Evolutionary conservation across 169 alveolate species (phyloP).

Genomic region (Cryptosporidium xiaoi): DNA sequence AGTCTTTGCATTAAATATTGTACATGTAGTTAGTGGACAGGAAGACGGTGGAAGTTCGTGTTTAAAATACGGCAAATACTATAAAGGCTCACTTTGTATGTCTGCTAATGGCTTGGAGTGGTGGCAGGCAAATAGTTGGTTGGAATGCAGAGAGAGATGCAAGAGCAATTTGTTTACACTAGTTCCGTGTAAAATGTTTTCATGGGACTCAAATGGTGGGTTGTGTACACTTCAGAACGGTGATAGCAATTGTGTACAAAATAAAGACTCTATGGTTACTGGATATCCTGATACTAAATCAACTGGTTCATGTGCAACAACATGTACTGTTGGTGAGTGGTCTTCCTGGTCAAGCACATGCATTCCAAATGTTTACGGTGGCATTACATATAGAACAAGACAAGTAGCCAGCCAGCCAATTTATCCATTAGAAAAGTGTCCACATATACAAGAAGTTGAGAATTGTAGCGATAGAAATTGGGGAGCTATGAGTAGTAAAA

Average conservation of each 20-base stretch:
- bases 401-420: conserved; percentile 13
- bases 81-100: conserved; percentile 18
- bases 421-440: conserved; percentile 64
- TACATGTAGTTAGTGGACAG: too few relatives aligned
- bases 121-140: conserved; percentile 74
- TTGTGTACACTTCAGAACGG: conserved; percentile 61
- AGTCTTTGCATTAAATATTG: too few relatives aligned
- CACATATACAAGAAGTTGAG: conserved; percentile 58
- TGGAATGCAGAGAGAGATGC: conserved; percentile 69
- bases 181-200: conserved; percentile 15
- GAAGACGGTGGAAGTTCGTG: conserved; percentile 1
- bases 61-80: conserved; percentile 11
- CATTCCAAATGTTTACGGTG: conserved; percentile 67
- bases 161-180: conserved; percentile 28
- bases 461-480: conserved; percentile 55
- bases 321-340: conserved; percentile 69
- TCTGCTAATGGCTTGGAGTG: conserved; percentile 56
- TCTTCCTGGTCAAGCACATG: conserved; percentile 46
- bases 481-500: conserved; percentile 22
- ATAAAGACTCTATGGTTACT: neutral
- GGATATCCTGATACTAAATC: conserved; percentile 12
- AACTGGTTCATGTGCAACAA: conserved; percentile 64
- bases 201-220: conserved; percentile 69
- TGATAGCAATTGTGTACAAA: conserved; percentile 18
- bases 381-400: conserved; percentile 52